Evolutionary conservation across 2,329 filamentous ascomycete genomes (phyloP).

Genomic region (Penicillium sp.): DNA sequence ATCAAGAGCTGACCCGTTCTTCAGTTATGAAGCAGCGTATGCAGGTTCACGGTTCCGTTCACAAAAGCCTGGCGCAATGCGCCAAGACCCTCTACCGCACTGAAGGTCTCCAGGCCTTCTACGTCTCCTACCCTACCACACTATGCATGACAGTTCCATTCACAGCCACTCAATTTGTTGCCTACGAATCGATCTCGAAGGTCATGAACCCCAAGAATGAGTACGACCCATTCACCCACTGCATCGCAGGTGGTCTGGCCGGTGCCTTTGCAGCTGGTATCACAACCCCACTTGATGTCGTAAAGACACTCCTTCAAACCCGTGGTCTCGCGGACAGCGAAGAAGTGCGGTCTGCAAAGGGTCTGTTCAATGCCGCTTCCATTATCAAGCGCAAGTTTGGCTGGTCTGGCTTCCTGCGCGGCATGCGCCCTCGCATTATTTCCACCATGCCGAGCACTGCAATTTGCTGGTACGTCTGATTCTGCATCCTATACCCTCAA

Average conservation of each 20-base stretch:
- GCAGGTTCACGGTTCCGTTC: slow-evolving; percentile 95
- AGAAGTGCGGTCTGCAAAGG: slow-evolving; percentile 81
- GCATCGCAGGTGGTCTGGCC: slow-evolving; percentile 84
- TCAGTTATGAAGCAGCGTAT: slow-evolving; percentile 98
- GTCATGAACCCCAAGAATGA: slow-evolving; percentile 74
- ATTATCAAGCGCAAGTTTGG: slow-evolving; percentile 84
- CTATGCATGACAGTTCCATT: slow-evolving; percentile 98
- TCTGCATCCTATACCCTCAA: background rate
- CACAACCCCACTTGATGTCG: slow-evolving; percentile 95
- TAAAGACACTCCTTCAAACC: slow-evolving; percentile 96
- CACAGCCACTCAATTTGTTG: slow-evolving; percentile 93
- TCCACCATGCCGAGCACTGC: slow-evolving; percentile 98
- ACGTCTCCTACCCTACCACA: slow-evolving; percentile 97
- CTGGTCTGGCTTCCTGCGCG: slow-evolving; percentile 84
- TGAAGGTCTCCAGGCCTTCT: slow-evolving; percentile 89
- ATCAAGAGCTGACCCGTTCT: background rate
- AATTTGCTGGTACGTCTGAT: slow-evolving; percentile 80
- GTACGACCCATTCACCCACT: slow-evolving; percentile 94
- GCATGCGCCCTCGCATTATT: slow-evolving; percentile 83
- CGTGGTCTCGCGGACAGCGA: slow-evolving; percentile 77
- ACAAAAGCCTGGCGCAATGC: slow-evolving; percentile 83
- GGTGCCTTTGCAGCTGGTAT: slow-evolving; percentile 91
- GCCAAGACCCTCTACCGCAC: slow-evolving; percentile 81
- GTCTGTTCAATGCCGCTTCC: slow-evolving; percentile 73
- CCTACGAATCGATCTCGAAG: slow-evolving; percentile 95